These are phyloP conservation scores for Strigomonas culicis DNA, from an alignment of 208 protist species.

Conservation along the genomic window DNA sequence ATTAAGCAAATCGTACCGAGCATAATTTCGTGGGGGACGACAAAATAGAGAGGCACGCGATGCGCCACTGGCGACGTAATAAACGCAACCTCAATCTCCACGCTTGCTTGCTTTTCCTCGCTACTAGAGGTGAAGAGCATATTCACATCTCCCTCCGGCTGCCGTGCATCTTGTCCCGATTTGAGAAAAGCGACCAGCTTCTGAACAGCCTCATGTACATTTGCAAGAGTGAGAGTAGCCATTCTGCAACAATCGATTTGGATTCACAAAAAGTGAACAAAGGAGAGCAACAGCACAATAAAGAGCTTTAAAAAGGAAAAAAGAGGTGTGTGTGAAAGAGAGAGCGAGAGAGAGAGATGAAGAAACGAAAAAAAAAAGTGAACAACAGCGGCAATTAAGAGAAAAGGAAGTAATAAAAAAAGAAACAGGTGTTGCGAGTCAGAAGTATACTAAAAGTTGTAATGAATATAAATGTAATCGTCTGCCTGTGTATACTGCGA, in stretches of 20 bases:
- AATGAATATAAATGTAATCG: too few relatives aligned
- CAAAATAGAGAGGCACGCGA: slow-evolving; percentile 81
- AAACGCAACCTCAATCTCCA: slow-evolving; percentile 81
- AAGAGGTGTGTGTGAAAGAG: not conserved
- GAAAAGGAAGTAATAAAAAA: too few relatives aligned
- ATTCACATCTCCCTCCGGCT: slow-evolving; percentile 22
- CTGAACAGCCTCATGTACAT: slow-evolving; percentile 50
- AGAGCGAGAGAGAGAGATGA: not conserved
- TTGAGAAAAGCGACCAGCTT: slow-evolving; percentile 54
- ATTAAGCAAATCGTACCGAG: slow-evolving; percentile 78
- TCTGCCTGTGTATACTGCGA: too few relatives aligned
- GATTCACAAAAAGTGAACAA: slow-evolving; percentile 5
- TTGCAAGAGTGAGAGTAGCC: not conserved
- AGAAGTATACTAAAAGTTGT: too few relatives aligned
- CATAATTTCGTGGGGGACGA: slow-evolving; percentile 60
- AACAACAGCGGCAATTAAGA: too few relatives aligned
- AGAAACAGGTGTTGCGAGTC: too few relatives aligned
- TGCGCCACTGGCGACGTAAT: slow-evolving; percentile 58
- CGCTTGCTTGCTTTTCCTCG: slow-evolving; percentile 24
- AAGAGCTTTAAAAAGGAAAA: slow-evolving; percentile 19
- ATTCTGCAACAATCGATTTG: slow-evolving; percentile 2
- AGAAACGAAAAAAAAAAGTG: too few relatives aligned
- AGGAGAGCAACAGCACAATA: not conserved
- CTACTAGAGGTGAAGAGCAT: slow-evolving; percentile 38
- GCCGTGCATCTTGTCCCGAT: not conserved